Conservation (phyloP, 495 filamentous ascomycete genomes). For the Penicillium malachiteum region DNA sequence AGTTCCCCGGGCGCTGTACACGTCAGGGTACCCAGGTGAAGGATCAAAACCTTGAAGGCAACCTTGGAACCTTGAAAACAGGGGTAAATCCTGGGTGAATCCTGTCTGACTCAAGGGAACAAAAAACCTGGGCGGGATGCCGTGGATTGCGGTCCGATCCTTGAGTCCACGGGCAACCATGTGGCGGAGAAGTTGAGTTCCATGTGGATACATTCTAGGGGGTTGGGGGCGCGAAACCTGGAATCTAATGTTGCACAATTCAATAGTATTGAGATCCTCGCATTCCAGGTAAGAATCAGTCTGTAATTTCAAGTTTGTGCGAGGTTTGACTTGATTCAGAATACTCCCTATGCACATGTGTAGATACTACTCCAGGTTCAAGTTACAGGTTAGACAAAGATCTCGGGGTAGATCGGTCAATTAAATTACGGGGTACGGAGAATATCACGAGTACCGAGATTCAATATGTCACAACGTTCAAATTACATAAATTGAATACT, state of each 20-base stretch:
- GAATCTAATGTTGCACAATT: not conserved
- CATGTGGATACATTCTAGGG: not conserved
- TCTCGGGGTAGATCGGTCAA: not conserved
- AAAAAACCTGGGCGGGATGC: slow-evolving; percentile 2
- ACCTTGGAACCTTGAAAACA: not conserved
- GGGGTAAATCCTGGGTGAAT: not conserved
- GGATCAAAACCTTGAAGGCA: not conserved
- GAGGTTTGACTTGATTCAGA: too few relatives aligned
- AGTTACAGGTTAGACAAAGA: not conserved
- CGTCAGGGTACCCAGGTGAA: not conserved
- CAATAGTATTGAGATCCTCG: slow-evolving; percentile 2
- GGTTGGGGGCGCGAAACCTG: not conserved
- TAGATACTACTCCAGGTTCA: too few relatives aligned
- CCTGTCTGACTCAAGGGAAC: not conserved
- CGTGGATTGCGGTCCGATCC: slow-evolving; percentile 14
- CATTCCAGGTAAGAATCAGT: too few relatives aligned
- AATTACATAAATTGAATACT: too few relatives aligned
- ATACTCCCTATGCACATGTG: too few relatives aligned
- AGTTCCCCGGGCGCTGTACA: not conserved
- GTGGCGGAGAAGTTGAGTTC: slow-evolving; percentile 2
- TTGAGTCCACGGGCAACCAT: slow-evolving; percentile 8
- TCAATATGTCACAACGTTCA: too few relatives aligned
- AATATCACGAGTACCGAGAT: too few relatives aligned
- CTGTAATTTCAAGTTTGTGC: too few relatives aligned
- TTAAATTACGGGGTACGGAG: not conserved